Conservation (phyloP, 1,284 basidiomycete species). For the Ceratobasidium sp. region DNA sequence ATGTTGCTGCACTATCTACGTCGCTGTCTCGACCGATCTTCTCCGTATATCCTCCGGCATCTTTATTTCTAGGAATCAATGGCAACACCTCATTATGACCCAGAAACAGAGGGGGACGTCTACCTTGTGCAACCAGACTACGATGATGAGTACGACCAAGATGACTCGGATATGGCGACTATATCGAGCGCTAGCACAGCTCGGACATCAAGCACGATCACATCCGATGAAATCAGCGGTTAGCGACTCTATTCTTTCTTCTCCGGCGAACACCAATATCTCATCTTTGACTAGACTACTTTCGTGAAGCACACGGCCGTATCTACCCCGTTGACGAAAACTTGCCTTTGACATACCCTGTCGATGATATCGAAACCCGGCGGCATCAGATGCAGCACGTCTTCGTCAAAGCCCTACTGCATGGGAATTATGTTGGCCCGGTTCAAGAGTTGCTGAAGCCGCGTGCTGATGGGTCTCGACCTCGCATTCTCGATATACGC, state of each 20-base stretch:
- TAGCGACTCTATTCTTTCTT: background rate
- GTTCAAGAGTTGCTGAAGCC: slow-evolving; percentile 29
- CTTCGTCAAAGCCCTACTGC: slow-evolving; percentile 31
- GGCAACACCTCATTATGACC: slow-evolving; percentile 26
- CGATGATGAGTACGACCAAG: slow-evolving; percentile 16
- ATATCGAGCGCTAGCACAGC: slow-evolving; percentile 35
- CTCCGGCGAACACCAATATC: background rate
- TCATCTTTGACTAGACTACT: slow-evolving; percentile 21
- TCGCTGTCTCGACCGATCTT: background rate
- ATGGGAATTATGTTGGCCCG: slow-evolving; percentile 42
- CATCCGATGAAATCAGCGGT: slow-evolving; percentile 38
- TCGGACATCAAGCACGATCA: slow-evolving; percentile 39
- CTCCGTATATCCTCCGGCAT: background rate
- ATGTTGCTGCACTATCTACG: slow-evolving; percentile 14
- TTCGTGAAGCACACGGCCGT: slow-evolving; percentile 37
- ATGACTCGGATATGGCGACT: slow-evolving; percentile 40
- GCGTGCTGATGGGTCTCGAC: slow-evolving; percentile 29
- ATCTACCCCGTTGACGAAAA: slow-evolving; percentile 38
- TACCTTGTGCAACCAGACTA: slow-evolving; percentile 14
- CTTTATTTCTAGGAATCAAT: slow-evolving; percentile 7
- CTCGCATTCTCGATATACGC: slow-evolving; percentile 37
- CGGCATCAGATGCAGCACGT: slow-evolving; percentile 42
- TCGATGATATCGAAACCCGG: slow-evolving; percentile 29
- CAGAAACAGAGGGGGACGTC: slow-evolving; percentile 23
- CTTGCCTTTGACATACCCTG: slow-evolving; percentile 30